These are phyloP conservation scores for Cadophora sp. DNA, from an alignment of 2,329 filamentous ascomycete genomes.

Conservation along the genomic window DNA sequence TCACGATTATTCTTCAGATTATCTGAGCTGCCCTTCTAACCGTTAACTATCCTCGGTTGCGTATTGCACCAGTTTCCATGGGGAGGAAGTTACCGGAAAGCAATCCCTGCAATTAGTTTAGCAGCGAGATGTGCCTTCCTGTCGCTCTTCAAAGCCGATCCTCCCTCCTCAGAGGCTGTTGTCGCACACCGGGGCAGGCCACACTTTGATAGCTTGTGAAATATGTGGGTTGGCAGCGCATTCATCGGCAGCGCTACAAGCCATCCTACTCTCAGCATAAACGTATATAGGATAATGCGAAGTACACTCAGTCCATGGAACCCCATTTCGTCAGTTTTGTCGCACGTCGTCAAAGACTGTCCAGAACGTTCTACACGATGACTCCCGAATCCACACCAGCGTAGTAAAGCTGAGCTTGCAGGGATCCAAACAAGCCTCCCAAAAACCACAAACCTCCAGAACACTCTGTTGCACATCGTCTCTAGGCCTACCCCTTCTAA, in stretches of 20 bases:
- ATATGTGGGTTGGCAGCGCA: no score
- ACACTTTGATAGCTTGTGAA: background rate
- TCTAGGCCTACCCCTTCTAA: background rate
- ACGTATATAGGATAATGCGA: no score
- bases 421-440: background rate
- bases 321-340: background rate
- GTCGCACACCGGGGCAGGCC: background rate
- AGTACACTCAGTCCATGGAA: no score
- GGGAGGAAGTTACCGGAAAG: no score
- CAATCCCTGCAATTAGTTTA: no score
- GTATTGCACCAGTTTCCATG: no score
- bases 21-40: no score
- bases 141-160: no score
- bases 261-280: no score
- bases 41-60: no score
- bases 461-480: background rate
- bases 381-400: background rate
- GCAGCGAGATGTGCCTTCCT: background rate
- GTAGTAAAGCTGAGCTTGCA: background rate
- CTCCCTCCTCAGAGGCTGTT: background rate
- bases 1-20: no score
- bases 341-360: background rate
- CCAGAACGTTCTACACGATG: background rate
- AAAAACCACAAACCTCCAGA: background rate
- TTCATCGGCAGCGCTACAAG: no score